phyloP scores from a whole-genome alignment of 441 rosid species.

The Adansonia grandidieri region DNA sequence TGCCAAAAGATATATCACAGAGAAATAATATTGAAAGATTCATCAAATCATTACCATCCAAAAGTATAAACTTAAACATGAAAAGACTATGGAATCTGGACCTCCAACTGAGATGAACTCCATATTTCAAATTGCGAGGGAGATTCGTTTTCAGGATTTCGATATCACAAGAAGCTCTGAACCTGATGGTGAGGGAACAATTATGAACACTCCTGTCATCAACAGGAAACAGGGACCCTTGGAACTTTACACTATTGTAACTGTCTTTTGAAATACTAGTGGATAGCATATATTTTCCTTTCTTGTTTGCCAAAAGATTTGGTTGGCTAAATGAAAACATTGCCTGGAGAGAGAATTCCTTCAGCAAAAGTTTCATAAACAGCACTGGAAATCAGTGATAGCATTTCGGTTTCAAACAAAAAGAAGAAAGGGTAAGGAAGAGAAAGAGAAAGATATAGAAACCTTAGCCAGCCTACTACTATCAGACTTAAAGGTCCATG shows the following conservation, averaged over 20 bases:
- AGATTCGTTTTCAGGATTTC: constrained; percentile 83
- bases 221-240: constrained; percentile 84
- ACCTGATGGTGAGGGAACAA: constrained; percentile 94
- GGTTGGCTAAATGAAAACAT: constrained; percentile 83
- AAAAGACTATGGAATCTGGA: constrained; percentile 70
- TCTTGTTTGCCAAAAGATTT: constrained; percentile 78
- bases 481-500: constrained; percentile 70
- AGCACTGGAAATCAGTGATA: constrained; percentile 13
- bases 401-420: neutral
- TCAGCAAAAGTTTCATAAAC: constrained; percentile 28
- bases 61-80: constrained; percentile 84
- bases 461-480: constrained; percentile 47
- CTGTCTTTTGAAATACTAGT: constrained; percentile 54
- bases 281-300: constrained; percentile 60
- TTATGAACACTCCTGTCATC: constrained; percentile 72
- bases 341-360: constrained; percentile 63
- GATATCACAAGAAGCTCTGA: constrained; percentile 72
- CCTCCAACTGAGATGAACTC: constrained; percentile 75
- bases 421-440: neutral
- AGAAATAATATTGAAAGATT: neutral
- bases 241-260: constrained; percentile 49
- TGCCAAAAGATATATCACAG: neutral
- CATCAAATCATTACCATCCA: constrained; percentile 62
- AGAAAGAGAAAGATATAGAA: constrained; percentile 3
- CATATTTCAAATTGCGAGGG: constrained; percentile 82